Base-by-base conservation (phyloP, 352 stramenopile genomes). In the Globisporangium carolinianum region DNA sequence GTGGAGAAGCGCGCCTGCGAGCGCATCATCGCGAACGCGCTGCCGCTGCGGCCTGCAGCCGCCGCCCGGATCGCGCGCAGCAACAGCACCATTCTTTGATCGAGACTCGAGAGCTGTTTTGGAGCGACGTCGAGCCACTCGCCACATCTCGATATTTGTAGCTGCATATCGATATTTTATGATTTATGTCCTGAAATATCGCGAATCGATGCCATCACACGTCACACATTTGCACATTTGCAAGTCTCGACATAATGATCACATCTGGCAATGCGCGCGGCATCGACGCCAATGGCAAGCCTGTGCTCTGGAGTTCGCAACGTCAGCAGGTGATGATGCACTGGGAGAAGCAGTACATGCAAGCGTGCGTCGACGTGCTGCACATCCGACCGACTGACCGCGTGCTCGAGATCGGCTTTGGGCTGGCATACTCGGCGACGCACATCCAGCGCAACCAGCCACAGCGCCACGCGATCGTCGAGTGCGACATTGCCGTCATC, bases 321-420 rank as follows among this genome's bases (percentile, higher is more conserved):
- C 72, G 79, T 4, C 78, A 92, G 69, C 82, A 92, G 65, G 85
- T 96, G 15, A 96, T 96, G 85, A 96, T 96, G 87, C 71, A 81
- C 53, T 96, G 87, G 87, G 87, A 96, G 61, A 68, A 65, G 50
- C 37, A 72, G 18, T 96, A 95, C 72, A 95, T 96, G 87, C 66
- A 83, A 50, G 39, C 51, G 45, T 89, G 83, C 17, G 86, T 87
- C 45, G 76, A 87, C 12, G 79, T 75, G 15, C 63, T 96, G 47
- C 37, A 36, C 41, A 79, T 94, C 54, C 54, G 52, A 24, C 49
- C 47, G 15, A 64, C 47, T 10, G 77, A 79, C 57, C 59, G 72
- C 24, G 86, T 95, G 58, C 72, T 96, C 37, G 84, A 96, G 65
- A 92, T 96, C 58, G 87, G 87, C 61, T 96, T 94, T 55, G 87